These are phyloP conservation scores for Sisymbrium irio DNA, from an alignment of 345 rosid species.

Conservation along the genomic window DNA sequence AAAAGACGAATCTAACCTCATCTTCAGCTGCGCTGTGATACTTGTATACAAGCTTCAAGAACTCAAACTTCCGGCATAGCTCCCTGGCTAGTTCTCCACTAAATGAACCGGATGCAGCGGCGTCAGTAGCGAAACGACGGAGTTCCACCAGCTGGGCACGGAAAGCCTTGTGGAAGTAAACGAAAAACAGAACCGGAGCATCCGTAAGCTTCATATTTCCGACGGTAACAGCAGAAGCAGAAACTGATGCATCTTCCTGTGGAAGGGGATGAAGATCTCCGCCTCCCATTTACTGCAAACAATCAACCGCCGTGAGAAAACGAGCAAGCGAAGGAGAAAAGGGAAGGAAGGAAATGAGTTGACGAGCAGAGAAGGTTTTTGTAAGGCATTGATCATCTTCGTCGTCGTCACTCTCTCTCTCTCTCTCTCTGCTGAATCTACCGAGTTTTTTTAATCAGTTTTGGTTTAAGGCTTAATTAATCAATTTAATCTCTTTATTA, in stretches of 20 bases:
- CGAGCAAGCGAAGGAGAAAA: slow-evolving; percentile 13
- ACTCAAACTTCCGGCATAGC: slow-evolving; percentile 54
- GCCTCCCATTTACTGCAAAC: slow-evolving; percentile 38
- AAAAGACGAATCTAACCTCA: slow-evolving; percentile 47
- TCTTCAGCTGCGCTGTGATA: slow-evolving; percentile 75
- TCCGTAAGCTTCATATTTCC: slow-evolving; percentile 39
- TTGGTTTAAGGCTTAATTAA: not conserved
- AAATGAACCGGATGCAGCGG: slow-evolving; percentile 32
- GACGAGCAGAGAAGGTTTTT: slow-evolving; percentile 25
- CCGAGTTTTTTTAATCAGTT: not conserved
- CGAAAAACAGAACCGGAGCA: slow-evolving; percentile 65
- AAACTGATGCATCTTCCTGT: slow-evolving; percentile 27
- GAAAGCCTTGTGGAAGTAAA: slow-evolving; percentile 66
- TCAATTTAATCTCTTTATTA: slow-evolving; percentile 11
- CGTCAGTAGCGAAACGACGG: slow-evolving; percentile 39
- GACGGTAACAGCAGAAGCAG: slow-evolving; percentile 8
- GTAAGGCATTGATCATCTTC: slow-evolving; percentile 32
- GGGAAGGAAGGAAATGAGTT: slow-evolving; percentile 41
- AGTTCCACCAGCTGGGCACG: slow-evolving; percentile 58
- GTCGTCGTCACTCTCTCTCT: slow-evolving; percentile 28
- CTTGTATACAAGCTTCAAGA: slow-evolving; percentile 58
- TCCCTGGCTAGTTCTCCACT: slow-evolving; percentile 29
- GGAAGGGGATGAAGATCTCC: slow-evolving; percentile 22
- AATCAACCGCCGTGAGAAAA: slow-evolving; percentile 22
- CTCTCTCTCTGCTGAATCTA: slow-evolving; percentile 5